Base-by-base conservation (phyloP, 106 monocot genomes). In the Iris macrosiphon region DNA sequence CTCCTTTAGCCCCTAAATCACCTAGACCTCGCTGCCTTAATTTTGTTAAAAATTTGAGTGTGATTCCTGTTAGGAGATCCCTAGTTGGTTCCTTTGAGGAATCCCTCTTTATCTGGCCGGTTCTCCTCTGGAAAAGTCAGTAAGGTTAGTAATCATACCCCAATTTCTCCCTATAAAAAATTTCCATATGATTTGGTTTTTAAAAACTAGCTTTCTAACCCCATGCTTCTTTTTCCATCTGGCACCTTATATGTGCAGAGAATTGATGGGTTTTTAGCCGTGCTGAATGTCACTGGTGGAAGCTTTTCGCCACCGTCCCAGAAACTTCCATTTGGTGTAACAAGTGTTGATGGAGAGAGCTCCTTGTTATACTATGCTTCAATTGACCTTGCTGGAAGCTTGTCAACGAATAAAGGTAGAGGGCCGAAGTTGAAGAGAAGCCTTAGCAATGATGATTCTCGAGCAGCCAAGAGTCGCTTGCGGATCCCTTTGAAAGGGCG, bases 61-160 rank as follows among this genome's bases (percentile, higher is more conserved):
- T 69, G 28, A 49, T 73, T 59, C 79, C 67, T 54, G 77, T 87
- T 54, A 66, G 90, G 68, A 72, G 96, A 57, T 96, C 96, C n/a
- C 58, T 96, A 27, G 68, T 96, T 70, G 96, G 96, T 57, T 96
- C 96, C 33, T 96, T 96, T 75, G 96, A 96, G 64, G 96, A 96
- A 69, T 96, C 89, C 31, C 96, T 96, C 44, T 72, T n/a, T 96
- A 59, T 90, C 96, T 33, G 90, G 96, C 24, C 74, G 90, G 17
- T 67, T 89, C 53, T 80, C 67, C 2, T 83, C 74, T 60, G 73
- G 75, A 24, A 83, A 87, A 67, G 72, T 72, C 29, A 61, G 75
- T 61, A 85, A 90, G 82, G 90, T 87, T 24, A 17, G 57, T 25
- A 13, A 25, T n/a, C 44, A 26, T 49, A 35, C 31, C 0, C 33